Conservation (phyloP, 306 rosid species). For the Vigna mungo region DNA sequence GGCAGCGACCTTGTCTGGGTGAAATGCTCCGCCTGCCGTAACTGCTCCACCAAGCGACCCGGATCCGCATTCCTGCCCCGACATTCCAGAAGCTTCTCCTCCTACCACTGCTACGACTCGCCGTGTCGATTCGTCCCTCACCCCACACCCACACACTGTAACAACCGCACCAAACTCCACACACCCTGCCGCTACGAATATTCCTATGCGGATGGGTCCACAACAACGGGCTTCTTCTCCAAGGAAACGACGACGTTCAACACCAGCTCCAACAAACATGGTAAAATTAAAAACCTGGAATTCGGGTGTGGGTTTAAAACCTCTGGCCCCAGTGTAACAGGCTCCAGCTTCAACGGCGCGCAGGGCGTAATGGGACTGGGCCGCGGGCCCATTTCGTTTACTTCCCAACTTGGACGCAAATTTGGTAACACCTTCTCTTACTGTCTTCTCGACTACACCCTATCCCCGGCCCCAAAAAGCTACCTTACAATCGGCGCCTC, state of each 20-base stretch:
- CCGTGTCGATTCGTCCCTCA: slow-evolving; percentile 59
- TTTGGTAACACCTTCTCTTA: slow-evolving; percentile 78
- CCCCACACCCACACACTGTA: slow-evolving; percentile 52
- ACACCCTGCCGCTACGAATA: slow-evolving; percentile 68
- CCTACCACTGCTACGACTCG: slow-evolving; percentile 68
- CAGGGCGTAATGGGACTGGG: slow-evolving; percentile 88
- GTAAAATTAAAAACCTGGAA: neutral
- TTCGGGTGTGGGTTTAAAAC: slow-evolving; percentile 76
- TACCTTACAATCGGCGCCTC: slow-evolving; percentile 63
- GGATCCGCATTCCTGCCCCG: slow-evolving; percentile 70
- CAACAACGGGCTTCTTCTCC: slow-evolving; percentile 69
- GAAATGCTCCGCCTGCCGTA: slow-evolving; percentile 62
- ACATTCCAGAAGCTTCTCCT: slow-evolving; percentile 66
- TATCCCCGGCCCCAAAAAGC: slow-evolving; percentile 77
- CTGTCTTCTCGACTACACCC: slow-evolving; percentile 75
- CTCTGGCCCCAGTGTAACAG: slow-evolving; percentile 71
- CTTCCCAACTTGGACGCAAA: slow-evolving; percentile 65
- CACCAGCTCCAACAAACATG: slow-evolving; percentile 47
- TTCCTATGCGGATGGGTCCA: slow-evolving; percentile 73
- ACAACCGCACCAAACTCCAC: slow-evolving; percentile 61
- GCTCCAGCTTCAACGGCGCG: slow-evolving; percentile 65
- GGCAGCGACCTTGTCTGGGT: slow-evolving; percentile 87
- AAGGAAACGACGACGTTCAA: slow-evolving; percentile 62
- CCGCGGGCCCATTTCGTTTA: slow-evolving; percentile 71
- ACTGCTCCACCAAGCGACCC: slow-evolving; percentile 51